Evolutionary conservation across 352 stramenopile species (phyloP).

Genomic region (Globisporangium recalcitrans): DNA sequence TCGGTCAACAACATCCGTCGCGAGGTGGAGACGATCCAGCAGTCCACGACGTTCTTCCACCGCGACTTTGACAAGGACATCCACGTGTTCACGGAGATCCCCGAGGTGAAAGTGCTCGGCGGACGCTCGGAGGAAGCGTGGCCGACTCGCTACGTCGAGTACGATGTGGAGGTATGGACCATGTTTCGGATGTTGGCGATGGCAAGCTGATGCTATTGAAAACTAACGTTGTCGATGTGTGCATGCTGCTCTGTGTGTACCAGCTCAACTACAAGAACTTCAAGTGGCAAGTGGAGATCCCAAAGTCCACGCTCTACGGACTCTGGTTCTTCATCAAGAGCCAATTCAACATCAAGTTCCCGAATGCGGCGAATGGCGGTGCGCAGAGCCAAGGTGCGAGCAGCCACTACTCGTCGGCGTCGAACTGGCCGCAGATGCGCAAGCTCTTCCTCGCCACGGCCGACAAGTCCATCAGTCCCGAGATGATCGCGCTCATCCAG

Average conservation of each 20-base stretch:
- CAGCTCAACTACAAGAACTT: conserved; percentile 62
- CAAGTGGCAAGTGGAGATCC: conserved; percentile 81
- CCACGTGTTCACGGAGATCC: conserved; percentile 68
- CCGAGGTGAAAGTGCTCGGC: conserved; percentile 49
- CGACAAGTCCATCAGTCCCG: conserved; percentile 60
- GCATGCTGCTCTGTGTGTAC: too few species aligned
- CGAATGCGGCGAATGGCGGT: conserved; percentile 16
- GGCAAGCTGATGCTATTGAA: too few species aligned
- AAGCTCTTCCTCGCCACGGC: conserved; percentile 77
- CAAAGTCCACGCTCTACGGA: conserved; percentile 75
- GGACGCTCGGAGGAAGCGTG: conserved; percentile 73
- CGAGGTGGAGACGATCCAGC: conserved; percentile 27
- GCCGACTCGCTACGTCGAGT: conserved; percentile 81
- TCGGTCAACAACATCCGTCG: conserved; percentile 36
- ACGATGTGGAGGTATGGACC: conserved; percentile 50
- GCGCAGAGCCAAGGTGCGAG: conserved; percentile 12
- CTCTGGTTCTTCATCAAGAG: conserved; percentile 88
- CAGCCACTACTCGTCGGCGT: conserved; percentile 11
- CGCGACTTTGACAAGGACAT: conserved; percentile 61
- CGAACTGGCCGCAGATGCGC: conserved; percentile 63
- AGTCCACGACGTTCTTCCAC: conserved; percentile 46
- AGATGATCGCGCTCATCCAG: conserved; percentile 80
- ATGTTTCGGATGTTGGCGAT: too few species aligned
- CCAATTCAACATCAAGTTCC: conserved; percentile 52
- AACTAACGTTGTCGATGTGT: too few species aligned